These are phyloP conservation scores for Turritis glabra DNA, from an alignment of 345 rosid genomes.

Conservation along the genomic window DNA sequence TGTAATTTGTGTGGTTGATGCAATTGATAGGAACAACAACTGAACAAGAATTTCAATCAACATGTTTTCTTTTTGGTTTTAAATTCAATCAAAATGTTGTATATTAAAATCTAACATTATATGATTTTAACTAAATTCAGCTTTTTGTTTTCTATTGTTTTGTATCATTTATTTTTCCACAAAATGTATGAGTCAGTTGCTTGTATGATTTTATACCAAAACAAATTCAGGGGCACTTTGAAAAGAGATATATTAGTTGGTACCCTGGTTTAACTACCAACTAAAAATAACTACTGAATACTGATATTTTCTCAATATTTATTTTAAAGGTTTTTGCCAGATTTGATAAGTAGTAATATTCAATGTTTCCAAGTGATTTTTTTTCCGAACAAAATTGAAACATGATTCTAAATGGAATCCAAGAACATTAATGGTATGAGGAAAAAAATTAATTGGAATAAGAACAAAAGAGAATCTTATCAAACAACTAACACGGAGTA, in stretches of 20 bases:
- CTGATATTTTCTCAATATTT: not conserved
- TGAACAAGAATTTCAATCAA: not conserved
- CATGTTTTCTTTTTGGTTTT: not conserved
- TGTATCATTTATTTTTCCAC: not conserved
- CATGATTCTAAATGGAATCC: not conserved
- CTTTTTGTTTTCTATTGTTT: not conserved
- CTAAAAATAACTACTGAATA: not conserved
- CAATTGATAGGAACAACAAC: not conserved
- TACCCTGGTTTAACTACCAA: not conserved
- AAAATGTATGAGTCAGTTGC: not conserved
- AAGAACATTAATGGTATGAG: not conserved
- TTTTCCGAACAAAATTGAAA: not conserved
- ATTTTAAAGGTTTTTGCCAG: no score
- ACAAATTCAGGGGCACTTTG: no score
- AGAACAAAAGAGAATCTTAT: no score
- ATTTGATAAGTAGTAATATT: no score
- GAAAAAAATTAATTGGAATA: not conserved
- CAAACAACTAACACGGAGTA: no score
- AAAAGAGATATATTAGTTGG: not conserved
- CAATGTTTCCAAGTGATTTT: not conserved
- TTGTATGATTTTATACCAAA: not conserved
- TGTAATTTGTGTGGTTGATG: slow-evolving; percentile 10
- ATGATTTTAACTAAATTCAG: not conserved
- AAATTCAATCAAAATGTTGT: not conserved
- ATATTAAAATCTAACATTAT: not conserved